phyloP scores from a whole-genome alignment of 768 basidiomycete genomes.

The Auricularia heimuer region DNA sequence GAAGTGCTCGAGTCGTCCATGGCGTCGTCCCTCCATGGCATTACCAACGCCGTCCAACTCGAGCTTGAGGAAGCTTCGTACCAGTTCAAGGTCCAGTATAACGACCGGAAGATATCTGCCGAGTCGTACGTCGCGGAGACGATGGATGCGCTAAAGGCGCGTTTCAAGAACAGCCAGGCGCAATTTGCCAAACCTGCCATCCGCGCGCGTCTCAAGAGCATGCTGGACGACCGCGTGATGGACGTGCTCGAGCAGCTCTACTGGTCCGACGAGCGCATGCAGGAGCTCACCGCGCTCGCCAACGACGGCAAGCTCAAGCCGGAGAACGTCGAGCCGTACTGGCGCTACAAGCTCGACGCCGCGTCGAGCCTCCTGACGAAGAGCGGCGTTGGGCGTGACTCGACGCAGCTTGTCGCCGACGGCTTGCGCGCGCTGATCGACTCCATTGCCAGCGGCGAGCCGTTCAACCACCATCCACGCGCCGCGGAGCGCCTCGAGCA shows the following conservation, averaged over 20 bases:
- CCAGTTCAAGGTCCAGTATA: slow-evolving; percentile 98
- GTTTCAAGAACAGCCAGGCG: slow-evolving; percentile 76
- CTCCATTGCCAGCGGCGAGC: slow-evolving; percentile 78
- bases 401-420: slow-evolving; percentile 89
- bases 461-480: slow-evolving; percentile 82
- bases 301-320: slow-evolving; percentile 60
- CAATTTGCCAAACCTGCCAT: slow-evolving; percentile 87
- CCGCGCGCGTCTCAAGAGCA: slow-evolving; percentile 76
- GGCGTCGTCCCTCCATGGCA: slow-evolving; percentile 90
- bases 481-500: slow-evolving; percentile 84
- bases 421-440: slow-evolving; percentile 85
- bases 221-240: slow-evolving; percentile 96
- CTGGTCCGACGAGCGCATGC: slow-evolving; percentile 83
- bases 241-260: slow-evolving; percentile 95
- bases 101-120: slow-evolving; percentile 87
- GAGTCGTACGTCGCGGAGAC: slow-evolving; percentile 98
- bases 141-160: slow-evolving; percentile 81
- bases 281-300: slow-evolving; percentile 63
- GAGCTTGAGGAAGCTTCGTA: slow-evolving; percentile 96
- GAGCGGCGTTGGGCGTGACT: slow-evolving; percentile 89
- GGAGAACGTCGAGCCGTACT: slow-evolving; percentile 78
- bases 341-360: slow-evolving; percentile 94
- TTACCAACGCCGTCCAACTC: slow-evolving; percentile 93
- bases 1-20: slow-evolving; percentile 96
- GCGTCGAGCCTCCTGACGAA: slow-evolving; percentile 90